These are phyloP conservation scores for Rostrohypoxylon terebratum DNA, from an alignment of 495 filamentous ascomycete genomes.

Conservation along the genomic window DNA sequence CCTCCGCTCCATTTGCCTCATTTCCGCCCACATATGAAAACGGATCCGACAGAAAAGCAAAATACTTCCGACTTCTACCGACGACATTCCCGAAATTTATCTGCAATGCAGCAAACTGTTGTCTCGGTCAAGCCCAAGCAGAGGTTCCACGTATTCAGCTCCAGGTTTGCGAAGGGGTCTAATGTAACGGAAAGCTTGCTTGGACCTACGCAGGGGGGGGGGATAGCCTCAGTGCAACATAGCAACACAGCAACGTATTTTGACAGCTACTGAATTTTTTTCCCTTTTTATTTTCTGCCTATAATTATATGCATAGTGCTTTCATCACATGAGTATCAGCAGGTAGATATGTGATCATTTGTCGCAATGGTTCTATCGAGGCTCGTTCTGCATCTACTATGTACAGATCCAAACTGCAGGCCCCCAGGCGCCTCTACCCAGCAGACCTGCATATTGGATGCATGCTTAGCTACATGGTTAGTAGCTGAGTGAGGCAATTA, in stretches of 20 bases:
- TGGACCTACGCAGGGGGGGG: background rate
- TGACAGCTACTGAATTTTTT: background rate
- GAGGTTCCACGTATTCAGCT: constrained; percentile 22
- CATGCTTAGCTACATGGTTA: constrained; percentile 3
- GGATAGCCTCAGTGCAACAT: constrained; percentile 2
- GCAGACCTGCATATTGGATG: constrained; percentile 14
- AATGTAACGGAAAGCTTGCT: constrained; percentile 17
- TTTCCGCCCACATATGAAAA: constrained; percentile 7
- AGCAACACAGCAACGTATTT: background rate
- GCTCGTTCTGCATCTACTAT: constrained; percentile 8
- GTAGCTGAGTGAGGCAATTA: constrained; percentile 11
- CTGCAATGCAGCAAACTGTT: constrained; percentile 12
- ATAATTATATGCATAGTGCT: background rate
- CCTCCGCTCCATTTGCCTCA: background rate
- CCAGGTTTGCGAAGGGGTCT: constrained; percentile 10
- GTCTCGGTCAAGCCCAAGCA: constrained; percentile 16
- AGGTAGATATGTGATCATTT: background rate
- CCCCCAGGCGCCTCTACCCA: background rate
- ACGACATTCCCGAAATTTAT: constrained; percentile 18
- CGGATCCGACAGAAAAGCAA: constrained; percentile 1
- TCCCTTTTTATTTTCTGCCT: background rate
- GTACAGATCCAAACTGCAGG: background rate
- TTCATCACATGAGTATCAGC: background rate
- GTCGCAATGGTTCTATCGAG: background rate
- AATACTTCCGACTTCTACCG: constrained; percentile 34